Evolutionary conservation across 176 grass and related monocot genomes (phyloP).

Genomic region (Eleusine indica): DNA sequence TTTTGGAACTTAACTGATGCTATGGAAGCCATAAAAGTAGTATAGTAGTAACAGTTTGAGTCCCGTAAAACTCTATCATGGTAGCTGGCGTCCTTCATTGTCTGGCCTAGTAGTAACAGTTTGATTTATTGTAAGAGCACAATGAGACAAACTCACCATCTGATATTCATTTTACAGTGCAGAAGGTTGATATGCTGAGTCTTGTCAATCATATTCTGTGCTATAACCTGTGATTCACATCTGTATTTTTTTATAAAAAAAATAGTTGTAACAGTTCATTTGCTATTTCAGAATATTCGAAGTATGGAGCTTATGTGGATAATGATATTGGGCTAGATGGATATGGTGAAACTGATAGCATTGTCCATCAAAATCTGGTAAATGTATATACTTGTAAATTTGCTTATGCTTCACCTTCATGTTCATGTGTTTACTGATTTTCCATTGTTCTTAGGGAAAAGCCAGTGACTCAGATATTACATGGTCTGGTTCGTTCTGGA

Average conservation of each 20-base stretch:
- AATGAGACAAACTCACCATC: not conserved
- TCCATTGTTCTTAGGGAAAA: slow-evolving; percentile 51
- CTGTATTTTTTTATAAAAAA: not conserved
- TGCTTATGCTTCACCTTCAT: slow-evolving; percentile 25
- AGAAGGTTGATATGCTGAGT: not conserved
- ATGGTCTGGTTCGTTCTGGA: slow-evolving; percentile 96
- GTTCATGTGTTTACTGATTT: slow-evolving; percentile 14
- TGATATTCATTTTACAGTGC: slow-evolving; percentile 16
- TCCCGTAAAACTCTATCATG: too few relatives aligned
- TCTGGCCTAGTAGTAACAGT: too few relatives aligned
- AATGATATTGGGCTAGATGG: slow-evolving; percentile 50
- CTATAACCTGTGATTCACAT: slow-evolving; percentile 15
- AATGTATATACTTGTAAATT: slow-evolving; percentile 27
- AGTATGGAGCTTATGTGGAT: slow-evolving; percentile 35
- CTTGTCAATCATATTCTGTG: not conserved
- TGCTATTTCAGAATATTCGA: slow-evolving; percentile 49
- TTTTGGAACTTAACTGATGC: too few relatives aligned
- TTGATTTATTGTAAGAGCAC: not conserved
- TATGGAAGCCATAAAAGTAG: too few relatives aligned
- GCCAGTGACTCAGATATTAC: slow-evolving; percentile 68
- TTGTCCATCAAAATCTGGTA: slow-evolving; percentile 60
- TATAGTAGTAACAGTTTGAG: too few relatives aligned
- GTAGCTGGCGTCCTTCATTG: too few relatives aligned
- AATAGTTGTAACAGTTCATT: not conserved
- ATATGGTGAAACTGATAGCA: slow-evolving; percentile 50